Evolutionary conservation across 1,139 yeast genomes (phyloP).

Genomic region (Hemisphaericaspora xylofermentans): DNA sequence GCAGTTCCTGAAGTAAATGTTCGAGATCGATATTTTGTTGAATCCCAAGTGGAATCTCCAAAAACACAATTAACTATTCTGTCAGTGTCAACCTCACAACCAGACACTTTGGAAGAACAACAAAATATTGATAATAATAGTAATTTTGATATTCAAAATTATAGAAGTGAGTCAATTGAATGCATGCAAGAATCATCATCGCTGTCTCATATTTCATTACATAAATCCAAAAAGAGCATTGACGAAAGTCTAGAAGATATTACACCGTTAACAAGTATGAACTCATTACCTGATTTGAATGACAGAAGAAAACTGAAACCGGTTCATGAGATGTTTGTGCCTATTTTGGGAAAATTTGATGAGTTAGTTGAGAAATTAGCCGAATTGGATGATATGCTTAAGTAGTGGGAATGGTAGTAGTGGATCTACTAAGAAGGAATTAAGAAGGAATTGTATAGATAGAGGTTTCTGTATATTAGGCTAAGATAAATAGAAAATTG

Average conservation of each 20-base stretch:
- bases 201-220: conserved; percentile 5
- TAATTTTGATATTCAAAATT: not conserved
- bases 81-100: not conserved
- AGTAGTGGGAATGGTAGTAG: conserved; percentile 1
- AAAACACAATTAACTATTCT: not conserved
- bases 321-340: conserved; percentile 47
- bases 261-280: conserved; percentile 44
- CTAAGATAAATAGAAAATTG: too few species aligned
- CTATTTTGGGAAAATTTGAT: conserved; percentile 46
- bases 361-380: conserved; percentile 47
- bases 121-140: not conserved
- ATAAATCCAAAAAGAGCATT: conserved; percentile 5
- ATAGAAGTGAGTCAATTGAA: not conserved
- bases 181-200: not conserved
- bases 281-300: conserved; percentile 25
- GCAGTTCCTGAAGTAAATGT: too few species aligned
- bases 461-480: too few species aligned
- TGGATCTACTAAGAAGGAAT: not conserved
- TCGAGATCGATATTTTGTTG: too few species aligned
- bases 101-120: not conserved
- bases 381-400: conserved; percentile 32
- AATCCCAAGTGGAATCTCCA: not conserved
- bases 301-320: conserved; percentile 34
- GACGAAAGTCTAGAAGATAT: conserved; percentile 15
- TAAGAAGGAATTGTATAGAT: too few species aligned